Evolutionary conservation across 116 monocot genomes (phyloP), one percentile per base, ranked within the genome.

Genomic region (Zostera marina): DNA sequence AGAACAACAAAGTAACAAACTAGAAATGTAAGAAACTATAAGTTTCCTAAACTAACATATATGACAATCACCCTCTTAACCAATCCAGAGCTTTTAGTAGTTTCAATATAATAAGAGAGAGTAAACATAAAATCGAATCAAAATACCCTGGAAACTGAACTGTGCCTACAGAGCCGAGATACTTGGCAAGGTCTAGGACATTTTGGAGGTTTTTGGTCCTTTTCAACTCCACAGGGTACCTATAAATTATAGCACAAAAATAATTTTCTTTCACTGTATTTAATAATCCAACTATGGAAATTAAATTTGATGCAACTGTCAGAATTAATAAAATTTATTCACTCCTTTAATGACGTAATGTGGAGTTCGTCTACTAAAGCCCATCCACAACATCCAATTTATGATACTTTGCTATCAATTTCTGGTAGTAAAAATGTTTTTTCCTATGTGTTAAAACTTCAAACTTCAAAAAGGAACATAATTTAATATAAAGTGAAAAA

Each of bases 191-290:
- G 64, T 66, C 79, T 94, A 9, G 71, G 70, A 60, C 93, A 94
- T 76, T 63, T 88, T 41, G 88, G 88, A 32, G 93, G 88, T 62
- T 81, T 94, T 68, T 88, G 88, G 73, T 65, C 84, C 72, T 71
- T 88, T 66, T 94, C 93, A 53, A 77, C 54, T 23, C 93, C 93
- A 66, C 93, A 94, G 41, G 93, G 93, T 52, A 94, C 88, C 93
- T 94, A 71, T 20, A 11, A 66, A 10, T 47, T 42, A 14, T 5
- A 8, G n/a, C 41, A 48, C 22, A 63, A 48, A 5, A 74, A 61
- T 22, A 24, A 23, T 14, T 26, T 45, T 11, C 6, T 47, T 8
- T 12, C 17, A 15, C 16, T 47, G 17, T 17, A 39, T 13, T 39
- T 26, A 39, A 7, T 24, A 56, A 15, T 8, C 12, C 14, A 15